These are phyloP conservation scores for Huntiella omanensis DNA, from an alignment of 2,329 filamentous ascomycete species.

Conservation along the genomic window DNA sequence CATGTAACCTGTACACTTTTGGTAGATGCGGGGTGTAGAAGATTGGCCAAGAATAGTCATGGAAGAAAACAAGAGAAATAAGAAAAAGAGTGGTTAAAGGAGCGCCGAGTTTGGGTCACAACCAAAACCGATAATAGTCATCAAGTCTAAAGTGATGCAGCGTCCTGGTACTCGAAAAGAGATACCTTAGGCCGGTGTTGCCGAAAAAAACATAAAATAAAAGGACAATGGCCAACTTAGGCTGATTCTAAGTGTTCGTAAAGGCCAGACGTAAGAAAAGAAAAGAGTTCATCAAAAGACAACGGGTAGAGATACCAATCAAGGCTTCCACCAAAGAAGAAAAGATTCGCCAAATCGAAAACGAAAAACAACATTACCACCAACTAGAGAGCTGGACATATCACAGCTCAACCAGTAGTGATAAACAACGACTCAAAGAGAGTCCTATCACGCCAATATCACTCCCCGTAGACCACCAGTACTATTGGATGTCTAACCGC, in stretches of 20 bases:
- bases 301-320: constrained; percentile 9
- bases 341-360: neutral
- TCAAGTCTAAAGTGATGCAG: neutral
- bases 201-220: constrained; percentile 1
- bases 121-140: constrained; percentile 1
- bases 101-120: constrained; percentile 2
- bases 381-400: too few relatives aligned
- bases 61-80: constrained; percentile 4
- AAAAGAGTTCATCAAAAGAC: constrained; percentile 11
- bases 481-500: neutral
- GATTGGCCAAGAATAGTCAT: neutral
- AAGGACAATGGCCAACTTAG: constrained; percentile 5
- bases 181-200: constrained; percentile 3
- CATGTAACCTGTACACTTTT: too few relatives aligned
- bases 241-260: constrained; percentile 8
- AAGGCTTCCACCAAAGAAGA: constrained; percentile 9
- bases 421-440: neutral
- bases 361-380: neutral
- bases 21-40: too few relatives aligned
- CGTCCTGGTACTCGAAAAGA: constrained; percentile 8
- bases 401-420: neutral
- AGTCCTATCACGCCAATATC: neutral
- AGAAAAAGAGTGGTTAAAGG: constrained; percentile 1
- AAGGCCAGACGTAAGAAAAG: constrained; percentile 1
- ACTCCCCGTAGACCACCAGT: neutral